Conservation (phyloP, 768 basidiomycete species). For the Mycena maculata region DNA sequence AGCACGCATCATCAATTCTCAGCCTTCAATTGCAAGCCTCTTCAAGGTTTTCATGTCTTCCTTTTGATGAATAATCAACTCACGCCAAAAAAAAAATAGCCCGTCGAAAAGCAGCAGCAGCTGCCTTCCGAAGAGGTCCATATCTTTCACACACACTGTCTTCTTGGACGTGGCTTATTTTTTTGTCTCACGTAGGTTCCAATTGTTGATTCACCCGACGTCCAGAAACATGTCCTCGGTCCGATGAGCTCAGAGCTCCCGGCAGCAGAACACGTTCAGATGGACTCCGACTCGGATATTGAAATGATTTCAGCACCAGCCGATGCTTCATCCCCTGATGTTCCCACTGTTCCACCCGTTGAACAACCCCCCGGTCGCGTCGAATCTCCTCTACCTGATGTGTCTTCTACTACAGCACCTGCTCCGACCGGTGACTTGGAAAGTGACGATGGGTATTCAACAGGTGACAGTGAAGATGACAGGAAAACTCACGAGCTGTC, state of each 20-base stretch:
- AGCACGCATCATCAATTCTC: slow-evolving; percentile 4
- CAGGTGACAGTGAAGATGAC: slow-evolving; percentile 15
- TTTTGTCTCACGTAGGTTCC: neutral
- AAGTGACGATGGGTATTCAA: slow-evolving; percentile 6
- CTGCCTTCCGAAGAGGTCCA: neutral
- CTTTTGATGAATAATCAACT: slow-evolving; percentile 9
- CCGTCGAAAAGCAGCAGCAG: neutral
- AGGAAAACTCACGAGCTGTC: slow-evolving; percentile 5
- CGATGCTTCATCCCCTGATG: slow-evolving; percentile 3
- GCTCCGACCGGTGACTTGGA: neutral
- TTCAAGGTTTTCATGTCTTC: slow-evolving; percentile 14
- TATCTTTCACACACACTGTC: slow-evolving; percentile 6
- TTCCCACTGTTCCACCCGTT: neutral
- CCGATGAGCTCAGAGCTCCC: slow-evolving; percentile 2
- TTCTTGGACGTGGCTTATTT: neutral
- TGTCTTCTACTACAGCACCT: neutral
- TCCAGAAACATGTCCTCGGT: neutral
- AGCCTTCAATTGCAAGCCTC: slow-evolving; percentile 13
- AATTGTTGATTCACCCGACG: neutral
- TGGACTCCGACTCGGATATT: slow-evolving; percentile 17
- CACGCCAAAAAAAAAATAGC: slow-evolving; percentile 1
- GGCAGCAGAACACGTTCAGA: neutral
- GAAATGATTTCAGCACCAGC: slow-evolving; percentile 11
- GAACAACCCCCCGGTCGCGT: neutral
- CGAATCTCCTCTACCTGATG: neutral